phyloP scores from a whole-genome alignment of 768 basidiomycete species.

The Suillus decipiens region DNA sequence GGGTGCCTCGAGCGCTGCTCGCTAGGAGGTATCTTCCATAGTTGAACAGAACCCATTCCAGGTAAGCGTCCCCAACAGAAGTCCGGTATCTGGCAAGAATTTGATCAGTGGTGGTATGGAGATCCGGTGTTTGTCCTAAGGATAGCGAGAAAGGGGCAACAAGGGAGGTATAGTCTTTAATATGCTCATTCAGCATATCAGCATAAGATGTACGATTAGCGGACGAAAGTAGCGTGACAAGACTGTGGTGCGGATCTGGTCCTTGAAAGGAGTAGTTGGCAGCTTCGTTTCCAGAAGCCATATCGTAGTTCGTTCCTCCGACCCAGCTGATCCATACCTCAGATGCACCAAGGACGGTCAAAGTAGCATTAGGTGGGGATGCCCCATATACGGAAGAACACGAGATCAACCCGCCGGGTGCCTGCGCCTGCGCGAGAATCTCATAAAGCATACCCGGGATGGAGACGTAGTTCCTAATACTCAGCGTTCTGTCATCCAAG shows the following conservation, averaged over 20 bases:
- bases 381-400: slow-evolving; percentile 35
- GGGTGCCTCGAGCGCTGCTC: slow-evolving; percentile 58
- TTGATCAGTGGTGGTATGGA: slow-evolving; percentile 56
- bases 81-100: slow-evolving; percentile 53
- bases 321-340: slow-evolving; percentile 73
- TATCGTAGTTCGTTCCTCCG: slow-evolving; percentile 71
- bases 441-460: slow-evolving; percentile 73
- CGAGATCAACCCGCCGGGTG: slow-evolving; percentile 31
- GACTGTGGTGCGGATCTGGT: slow-evolving; percentile 53
- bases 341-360: slow-evolving; percentile 46
- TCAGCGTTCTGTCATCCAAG: slow-evolving; percentile 53
- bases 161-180: slow-evolving; percentile 50
- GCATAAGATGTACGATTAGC: slow-evolving; percentile 34
- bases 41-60: slow-evolving; percentile 78
- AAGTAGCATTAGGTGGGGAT: slow-evolving; percentile 44
- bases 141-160: slow-evolving; percentile 53
- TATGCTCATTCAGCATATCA: slow-evolving; percentile 47
- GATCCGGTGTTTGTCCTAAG: slow-evolving; percentile 58
- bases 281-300: slow-evolving; percentile 57
- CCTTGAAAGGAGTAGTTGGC: slow-evolving; percentile 65
- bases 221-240: slow-evolving; percentile 42
- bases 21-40: slow-evolving; percentile 68
- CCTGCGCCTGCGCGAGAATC: slow-evolving; percentile 51
- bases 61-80: slow-evolving; percentile 58
- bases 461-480: slow-evolving; percentile 49